Evolutionary conservation across 768 basidiomycete species (phyloP).

Genomic region (Lactarius sp.): DNA sequence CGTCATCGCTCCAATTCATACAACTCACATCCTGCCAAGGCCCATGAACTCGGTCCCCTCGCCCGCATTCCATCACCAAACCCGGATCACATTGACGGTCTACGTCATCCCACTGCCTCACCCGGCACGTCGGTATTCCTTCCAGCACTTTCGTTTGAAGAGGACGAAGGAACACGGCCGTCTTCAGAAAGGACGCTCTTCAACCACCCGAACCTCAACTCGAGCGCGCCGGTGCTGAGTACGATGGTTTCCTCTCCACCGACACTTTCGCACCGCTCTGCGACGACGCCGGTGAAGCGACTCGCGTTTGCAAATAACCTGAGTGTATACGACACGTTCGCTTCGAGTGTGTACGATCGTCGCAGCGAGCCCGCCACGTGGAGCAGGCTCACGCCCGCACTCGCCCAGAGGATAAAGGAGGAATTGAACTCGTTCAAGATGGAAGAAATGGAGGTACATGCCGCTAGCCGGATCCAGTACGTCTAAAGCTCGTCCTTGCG

Average conservation of each 20-base stretch:
- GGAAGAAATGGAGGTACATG: constrained; percentile 99
- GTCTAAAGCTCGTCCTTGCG: constrained; percentile 29
- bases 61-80: constrained; percentile 80
- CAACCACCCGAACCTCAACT: constrained; percentile 67
- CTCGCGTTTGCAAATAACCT: constrained; percentile 88
- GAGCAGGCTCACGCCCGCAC: constrained; percentile 89
- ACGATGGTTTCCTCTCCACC: constrained; percentile 46
- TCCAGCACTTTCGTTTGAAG: constrained; percentile 56
- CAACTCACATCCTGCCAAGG: constrained; percentile 47
- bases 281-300: constrained; percentile 64
- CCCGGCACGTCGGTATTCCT: constrained; percentile 35
- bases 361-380: constrained; percentile 95
- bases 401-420: constrained; percentile 97
- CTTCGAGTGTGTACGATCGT: constrained; percentile 84
- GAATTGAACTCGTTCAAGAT: constrained; percentile 98
- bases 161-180: constrained; percentile 35
- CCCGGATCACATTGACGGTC: constrained; percentile 83
- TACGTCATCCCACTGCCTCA: constrained; percentile 49
- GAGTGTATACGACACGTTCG: constrained; percentile 97
- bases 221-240: constrained; percentile 84
- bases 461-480: constrained; percentile 84
- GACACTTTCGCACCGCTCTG: constrained; percentile 64
- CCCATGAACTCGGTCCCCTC: constrained; percentile 64
- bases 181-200: constrained; percentile 55
- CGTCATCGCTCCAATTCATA: constrained; percentile 84